These are phyloP conservation scores for Reutealis trisperma DNA, from an alignment of 345 rosid species.

Conservation along the genomic window DNA sequence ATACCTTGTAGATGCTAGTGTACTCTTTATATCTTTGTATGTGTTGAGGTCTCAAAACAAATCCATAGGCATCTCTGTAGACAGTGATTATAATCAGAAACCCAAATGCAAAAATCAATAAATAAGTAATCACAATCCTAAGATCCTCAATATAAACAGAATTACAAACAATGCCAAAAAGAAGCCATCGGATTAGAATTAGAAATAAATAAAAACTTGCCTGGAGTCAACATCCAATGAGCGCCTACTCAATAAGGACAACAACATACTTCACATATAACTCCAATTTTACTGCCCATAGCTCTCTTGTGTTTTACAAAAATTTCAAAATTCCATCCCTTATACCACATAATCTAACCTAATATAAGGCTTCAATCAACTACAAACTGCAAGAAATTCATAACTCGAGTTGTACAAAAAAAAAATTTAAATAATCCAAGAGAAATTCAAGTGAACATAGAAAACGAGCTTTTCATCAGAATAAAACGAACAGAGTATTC, in stretches of 20 bases:
- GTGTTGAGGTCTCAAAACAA: conserved; percentile 97
- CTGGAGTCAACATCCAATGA: conserved; percentile 94
- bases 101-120: neutral
- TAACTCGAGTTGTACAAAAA: neutral
- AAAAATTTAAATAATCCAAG: neutral
- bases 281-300: conserved; percentile 58
- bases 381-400: neutral
- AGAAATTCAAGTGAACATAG: neutral
- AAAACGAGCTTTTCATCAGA: neutral
- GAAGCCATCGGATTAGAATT: neutral
- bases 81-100: neutral
- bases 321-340: conserved; percentile 23
- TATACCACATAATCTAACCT: conserved; percentile 19
- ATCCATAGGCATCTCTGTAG: conserved; percentile 89
- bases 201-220: conserved; percentile 26
- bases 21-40: conserved; percentile 74
- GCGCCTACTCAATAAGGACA: conserved; percentile 95
- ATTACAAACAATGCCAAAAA: neutral
- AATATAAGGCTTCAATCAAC: neutral
- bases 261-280: conserved; percentile 75
- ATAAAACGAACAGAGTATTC: conserved; percentile 1
- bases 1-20: conserved; percentile 64
- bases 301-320: conserved; percentile 47
- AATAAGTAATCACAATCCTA: neutral
- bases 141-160: neutral